Base-by-base conservation (phyloP, 108 stramenopile genomes). In the Skeletonema tropicum region DNA sequence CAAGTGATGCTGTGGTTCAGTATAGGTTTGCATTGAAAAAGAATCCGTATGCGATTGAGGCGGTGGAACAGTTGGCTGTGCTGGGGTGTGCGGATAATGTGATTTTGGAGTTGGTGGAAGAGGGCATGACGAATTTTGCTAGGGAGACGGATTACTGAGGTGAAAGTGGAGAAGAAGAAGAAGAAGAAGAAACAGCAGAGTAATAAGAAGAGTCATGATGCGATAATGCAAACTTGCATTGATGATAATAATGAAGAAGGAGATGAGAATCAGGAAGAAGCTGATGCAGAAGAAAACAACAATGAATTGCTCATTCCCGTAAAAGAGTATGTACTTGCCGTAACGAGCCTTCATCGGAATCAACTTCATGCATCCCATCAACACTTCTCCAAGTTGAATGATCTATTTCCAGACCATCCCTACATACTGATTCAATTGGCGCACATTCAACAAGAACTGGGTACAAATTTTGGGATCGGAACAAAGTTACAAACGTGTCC, bases 1-100 rank as follows among this genome's bases (percentile, higher is more conserved):
- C 67, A 21, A 35, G 59, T 10, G 82, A 87, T 65, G 94, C 91
- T 8, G 68, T 70, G 11, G 70, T 76, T n/a, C 76, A 78, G 39
- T 94, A 86, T 63, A 75, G 88, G 59, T 77, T 82, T 23, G 86
- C 88, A 41, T 69, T 92, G 23, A 11, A 63, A 32, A 65, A 75
- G 33, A 85, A 94, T 83, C 88, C 93, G 0, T 90, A 87, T 67
- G 77, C 84, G 3, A 36, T 94, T 60, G 93, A 94, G 83, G 91
- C 91, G 3, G 77, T 93, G 29, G 85, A 87, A 49, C 70, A 83
- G 30, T 85, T 89, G 35, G 74, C 77, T 2, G 80, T 80, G 48
- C 68, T 93, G 83, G 88, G 89, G 59, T 75, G 80, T 62, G 38
- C 38, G 1, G 77, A 78, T 49, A 39, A 15, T 2, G 65, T 25